Base-by-base conservation (phyloP, 306 rosid species). In the Mimosa bimucronata region DNA sequence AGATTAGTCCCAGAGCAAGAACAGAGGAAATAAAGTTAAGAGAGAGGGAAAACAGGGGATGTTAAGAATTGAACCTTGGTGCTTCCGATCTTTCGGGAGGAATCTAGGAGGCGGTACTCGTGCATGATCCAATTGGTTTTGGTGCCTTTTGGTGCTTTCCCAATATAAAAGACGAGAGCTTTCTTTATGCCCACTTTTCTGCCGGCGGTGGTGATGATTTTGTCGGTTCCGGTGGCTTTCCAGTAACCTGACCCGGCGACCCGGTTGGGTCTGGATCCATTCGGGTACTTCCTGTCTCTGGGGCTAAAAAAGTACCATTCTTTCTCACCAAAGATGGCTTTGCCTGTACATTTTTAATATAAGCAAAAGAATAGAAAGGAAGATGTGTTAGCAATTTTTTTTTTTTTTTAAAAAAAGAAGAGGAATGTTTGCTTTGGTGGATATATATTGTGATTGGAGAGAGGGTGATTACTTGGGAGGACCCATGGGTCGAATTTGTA, bases 41-140 rank as follows among this genome's bases (percentile, higher is more conserved):
- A 70, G 6, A 70, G 21, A 69, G 21, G 12, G 12, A 40, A 40
- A 40, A 34, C 29, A 38, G 52, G 23, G 53, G 53, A 41, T 41
- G 34, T 23, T 23, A 42, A 69, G 41, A 25, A 23, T 6, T 23
- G 34, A 23, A 70, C 74, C 57, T 1, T 70, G 23, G 38, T 14
- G 74, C 58, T 89, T n/a, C 97, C 94, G 65, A 60, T 74, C 55
- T 88, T 94, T 1, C 94, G 57, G 0, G 97, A 66, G 16, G 91
- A 76, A 18, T 92, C 92, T 4, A 92, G 26, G 7, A 94, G 89
- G 73, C 98, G 98, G 83, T 94, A 94, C 80, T 94, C 98, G 50
- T 94, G 98, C 98, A 94, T 94, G 48, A 94, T 94, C 98, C 98
- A 94, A 53, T 94, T 94, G 7, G 98, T 94, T 79, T 94, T 94